Conservation (phyloP, 2,329 filamentous ascomycete species). For the Colletotrichum agaves region DNA sequence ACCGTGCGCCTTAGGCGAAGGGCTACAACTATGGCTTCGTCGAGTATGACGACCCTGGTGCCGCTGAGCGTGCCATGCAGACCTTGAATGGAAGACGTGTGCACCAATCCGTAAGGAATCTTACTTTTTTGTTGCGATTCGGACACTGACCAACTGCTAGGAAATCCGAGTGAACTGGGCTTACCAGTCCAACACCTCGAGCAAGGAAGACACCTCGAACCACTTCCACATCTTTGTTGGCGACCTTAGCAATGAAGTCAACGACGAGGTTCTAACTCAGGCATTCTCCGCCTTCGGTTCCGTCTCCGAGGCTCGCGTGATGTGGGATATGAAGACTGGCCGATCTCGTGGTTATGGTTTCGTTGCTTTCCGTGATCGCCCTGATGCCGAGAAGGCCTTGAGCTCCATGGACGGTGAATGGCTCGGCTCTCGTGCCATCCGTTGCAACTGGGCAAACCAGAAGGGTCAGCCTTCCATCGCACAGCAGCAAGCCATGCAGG, state of each 20-base stretch:
- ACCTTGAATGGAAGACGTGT: constrained; percentile 95
- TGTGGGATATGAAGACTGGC: constrained; percentile 99
- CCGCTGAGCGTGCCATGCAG: constrained; percentile 96
- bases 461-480: constrained; percentile 99
- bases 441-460: constrained; percentile 99
- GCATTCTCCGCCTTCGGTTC: constrained; percentile 96
- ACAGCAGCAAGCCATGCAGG: constrained; percentile 95
- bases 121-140: not conserved
- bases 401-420: constrained; percentile 99
- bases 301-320: constrained; percentile 96
- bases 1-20: constrained; percentile 73
- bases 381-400: constrained; percentile 93
- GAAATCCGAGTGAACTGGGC: constrained; percentile 99
- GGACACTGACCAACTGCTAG: constrained; percentile 58
- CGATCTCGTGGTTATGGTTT: constrained; percentile 97
- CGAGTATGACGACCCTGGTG: constrained; percentile 97
- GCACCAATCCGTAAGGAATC: constrained; percentile 85
- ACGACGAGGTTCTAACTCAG: constrained; percentile 92
- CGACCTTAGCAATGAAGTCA: constrained; percentile 97
- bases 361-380: constrained; percentile 93
- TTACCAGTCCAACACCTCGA: constrained; percentile 93
- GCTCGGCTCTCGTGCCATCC: constrained; percentile 97
- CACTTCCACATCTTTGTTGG: constrained; percentile 99
- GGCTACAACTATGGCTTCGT: constrained; percentile 99
- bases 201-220: constrained; percentile 97